phyloP scores from a whole-genome alignment of 306 rosid species.

The Cucurbita ficifolia region DNA sequence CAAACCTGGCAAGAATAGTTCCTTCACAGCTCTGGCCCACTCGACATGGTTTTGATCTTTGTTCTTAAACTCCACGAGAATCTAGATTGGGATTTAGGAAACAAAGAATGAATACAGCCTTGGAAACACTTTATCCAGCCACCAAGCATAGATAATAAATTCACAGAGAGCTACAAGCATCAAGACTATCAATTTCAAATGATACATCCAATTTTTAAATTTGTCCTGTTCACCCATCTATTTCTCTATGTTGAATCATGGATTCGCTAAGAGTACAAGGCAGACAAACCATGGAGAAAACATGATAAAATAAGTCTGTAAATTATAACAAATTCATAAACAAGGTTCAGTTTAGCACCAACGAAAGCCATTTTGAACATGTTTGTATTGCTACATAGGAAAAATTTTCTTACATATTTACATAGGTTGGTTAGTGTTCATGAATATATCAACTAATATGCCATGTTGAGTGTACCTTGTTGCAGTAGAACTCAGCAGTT shows the following conservation, averaged over 20 bases:
- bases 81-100: slow-evolving; percentile 32
- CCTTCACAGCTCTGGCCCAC: slow-evolving; percentile 93
- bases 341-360: background rate
- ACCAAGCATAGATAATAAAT: background rate
- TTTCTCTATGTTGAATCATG: background rate
- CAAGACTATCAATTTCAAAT: background rate
- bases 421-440: background rate
- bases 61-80: slow-evolving; percentile 76
- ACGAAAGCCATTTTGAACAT: background rate
- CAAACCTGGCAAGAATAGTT: slow-evolving; percentile 78
- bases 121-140: background rate
- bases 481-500: slow-evolving; percentile 92
- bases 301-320: background rate
- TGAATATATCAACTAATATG: background rate
- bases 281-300: background rate
- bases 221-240: background rate
- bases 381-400: background rate
- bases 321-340: background rate
- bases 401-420: background rate
- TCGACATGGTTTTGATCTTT: slow-evolving; percentile 89
- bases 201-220: background rate
- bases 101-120: background rate
- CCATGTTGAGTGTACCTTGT: slow-evolving; percentile 54
- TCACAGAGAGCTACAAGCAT: background rate
- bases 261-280: background rate